Percentiles rank a stretch among this genome's conserved stretches.
Conservation (phyloP, 2,329 filamentous ascomycete species). For the Beauveria asiatica region DNA sequence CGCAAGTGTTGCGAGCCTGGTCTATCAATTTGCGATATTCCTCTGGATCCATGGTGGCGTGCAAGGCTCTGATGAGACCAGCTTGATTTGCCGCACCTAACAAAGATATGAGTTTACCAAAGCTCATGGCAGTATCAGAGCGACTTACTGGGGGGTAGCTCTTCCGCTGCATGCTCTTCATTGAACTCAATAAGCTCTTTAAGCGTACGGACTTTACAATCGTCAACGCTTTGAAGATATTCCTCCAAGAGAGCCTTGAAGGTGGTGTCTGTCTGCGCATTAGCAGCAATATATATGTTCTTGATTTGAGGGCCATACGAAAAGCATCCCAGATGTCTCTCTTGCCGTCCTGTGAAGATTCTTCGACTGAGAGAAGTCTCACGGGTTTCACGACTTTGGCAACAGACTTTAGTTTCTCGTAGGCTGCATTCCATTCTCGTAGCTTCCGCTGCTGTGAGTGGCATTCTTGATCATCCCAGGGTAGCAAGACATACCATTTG, state of each 20-base stretch:
- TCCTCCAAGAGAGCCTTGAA: constrained; percentile 7
- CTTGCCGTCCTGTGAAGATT: constrained; percentile 1
- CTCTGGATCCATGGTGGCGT: constrained; percentile 1
- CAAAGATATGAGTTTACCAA: neutral
- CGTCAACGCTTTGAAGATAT: constrained; percentile 8
- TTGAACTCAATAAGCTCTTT: constrained; percentile 14
- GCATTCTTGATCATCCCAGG: neutral
- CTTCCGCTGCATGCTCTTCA: constrained; percentile 10
- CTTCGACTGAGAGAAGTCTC: neutral
- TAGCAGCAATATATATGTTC: neutral
- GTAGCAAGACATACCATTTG: constrained; percentile 2
- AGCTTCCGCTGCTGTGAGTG: neutral
- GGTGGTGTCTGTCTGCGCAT: constrained; percentile 1
- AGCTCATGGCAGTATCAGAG: neutral
- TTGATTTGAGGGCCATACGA: neutral
- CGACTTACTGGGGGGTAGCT: constrained; percentile 9
- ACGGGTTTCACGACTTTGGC: constrained; percentile 1
- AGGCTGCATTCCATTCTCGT: constrained; percentile 3
- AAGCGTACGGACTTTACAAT: constrained; percentile 5
- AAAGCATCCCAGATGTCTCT: constrained; percentile 2
- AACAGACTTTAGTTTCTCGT: constrained; percentile 5
- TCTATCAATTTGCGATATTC: constrained; percentile 3
- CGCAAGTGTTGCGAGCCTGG: neutral
- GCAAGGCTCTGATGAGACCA: constrained; percentile 3
- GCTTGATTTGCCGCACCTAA: neutral